Evolutionary conservation across 805 yeast genomes (phyloP), one percentile per base, ranked within the genome.

Genomic region (Ogataea haglerorum): DNA sequence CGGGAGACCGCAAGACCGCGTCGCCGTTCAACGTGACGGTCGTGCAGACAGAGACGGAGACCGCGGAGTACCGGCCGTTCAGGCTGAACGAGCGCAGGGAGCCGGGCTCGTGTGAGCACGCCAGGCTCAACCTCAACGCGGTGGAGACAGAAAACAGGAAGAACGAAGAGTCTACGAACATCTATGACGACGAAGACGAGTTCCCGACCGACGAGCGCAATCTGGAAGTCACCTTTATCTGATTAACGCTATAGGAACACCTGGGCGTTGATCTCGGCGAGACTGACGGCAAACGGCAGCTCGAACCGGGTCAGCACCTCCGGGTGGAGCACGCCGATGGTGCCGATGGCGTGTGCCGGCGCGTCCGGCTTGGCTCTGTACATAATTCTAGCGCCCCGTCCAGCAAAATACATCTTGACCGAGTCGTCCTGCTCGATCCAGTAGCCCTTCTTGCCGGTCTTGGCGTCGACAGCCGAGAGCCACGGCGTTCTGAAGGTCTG

Each of bases 291-390:
- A 57, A 82, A 87, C 38, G 97, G 96, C 48, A 93, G 78, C 51
- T 89, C 97, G 59, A 90, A 93, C 58, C 75, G 70, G 47, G 75
- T 75, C 73, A 91, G 73, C 38, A 93, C 99, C 60, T 83, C 88
- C 25, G 99, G 99, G 64, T 93, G 99, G 55, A 93, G 73, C 44
- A 89, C 96, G 65, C 99, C 99, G 52, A 93, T 72, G 34, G 80
- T 69, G 51, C 99, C 99, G 56, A 90, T 74, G 42, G 68, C 73
- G 53, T 72, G 63, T 12, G 73, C 76, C 29, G 73, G 69, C 24
- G 66, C 82, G 45, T 78, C 83, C 43, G 76, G 77, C 44, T 68
- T 73, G 42, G 73, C 67, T 72, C 95, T 80, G 68, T 80, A 85
- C 67, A 74, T 77, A 48, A 93, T 75, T 58, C 78, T 82, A 38